Conservation (phyloP, 2,329 filamentous ascomycete species). For the Exophiala alcalophila region DNA sequence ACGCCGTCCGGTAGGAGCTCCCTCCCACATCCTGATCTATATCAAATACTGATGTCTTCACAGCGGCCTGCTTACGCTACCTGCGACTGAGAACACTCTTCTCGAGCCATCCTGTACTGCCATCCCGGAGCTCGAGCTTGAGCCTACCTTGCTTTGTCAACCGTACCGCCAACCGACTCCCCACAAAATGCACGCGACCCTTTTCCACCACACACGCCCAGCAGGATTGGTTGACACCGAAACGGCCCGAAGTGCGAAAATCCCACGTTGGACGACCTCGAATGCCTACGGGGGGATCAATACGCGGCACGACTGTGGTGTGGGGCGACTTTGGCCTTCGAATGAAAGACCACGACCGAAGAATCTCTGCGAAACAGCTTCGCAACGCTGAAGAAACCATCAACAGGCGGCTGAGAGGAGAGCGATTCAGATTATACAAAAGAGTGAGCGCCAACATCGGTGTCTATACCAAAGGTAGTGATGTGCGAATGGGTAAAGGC, state of each 20-base stretch:
- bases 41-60: slow-evolving; percentile 6
- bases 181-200: slow-evolving; percentile 45
- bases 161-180: slow-evolving; percentile 44
- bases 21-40: too few relatives aligned
- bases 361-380: slow-evolving; percentile 81
- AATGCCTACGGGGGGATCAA: slow-evolving; percentile 85
- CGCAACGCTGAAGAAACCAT: slow-evolving; percentile 94
- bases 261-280: slow-evolving; percentile 82
- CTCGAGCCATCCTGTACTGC: not conserved
- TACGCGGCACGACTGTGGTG: slow-evolving; percentile 87
- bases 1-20: too few relatives aligned
- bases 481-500: slow-evolving; percentile 98
- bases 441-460: slow-evolving; percentile 88
- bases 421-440: slow-evolving; percentile 91
- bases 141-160: too few relatives aligned
- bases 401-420: slow-evolving; percentile 78
- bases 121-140: slow-evolving; percentile 15
- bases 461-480: slow-evolving; percentile 92
- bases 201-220: slow-evolving; percentile 68
- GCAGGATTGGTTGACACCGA: slow-evolving; percentile 78
- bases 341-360: slow-evolving; percentile 88
- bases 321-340: slow-evolving; percentile 96
- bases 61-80: slow-evolving; percentile 18
- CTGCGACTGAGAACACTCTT: slow-evolving; percentile 6
- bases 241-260: slow-evolving; percentile 76